Evolutionary conservation across 257 asterid species (phyloP), one percentile per base, ranked within the genome.

Genomic region (Solanum peruvianum): DNA sequence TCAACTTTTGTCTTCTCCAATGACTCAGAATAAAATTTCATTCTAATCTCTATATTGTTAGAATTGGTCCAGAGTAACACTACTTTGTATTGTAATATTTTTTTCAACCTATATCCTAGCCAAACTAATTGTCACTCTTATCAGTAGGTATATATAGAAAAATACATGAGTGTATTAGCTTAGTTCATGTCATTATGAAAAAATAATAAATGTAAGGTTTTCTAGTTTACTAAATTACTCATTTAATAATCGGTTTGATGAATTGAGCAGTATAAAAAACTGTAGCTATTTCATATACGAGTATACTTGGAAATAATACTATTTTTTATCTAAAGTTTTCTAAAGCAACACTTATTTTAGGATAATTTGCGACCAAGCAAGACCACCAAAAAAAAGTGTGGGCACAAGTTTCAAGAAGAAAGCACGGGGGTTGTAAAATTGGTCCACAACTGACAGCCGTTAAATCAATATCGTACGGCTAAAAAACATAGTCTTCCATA

Each of bases 381-480:
- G 16, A 45, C 52, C 16, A 45, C 16, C 52, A 0, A 18, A 52
- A 72, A 72, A 11, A 42, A 27, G 20, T 42, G 77, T 33, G 47
- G 66, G 39, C 62, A 77, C 62, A 44, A 77, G 62, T 77, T 77
- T 75, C 56, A 11, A 23, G 9, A n/a, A 25, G 18, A 13, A 77
- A 77, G 39, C 73, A 23, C 76, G 10, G 83, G 52, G 33, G 85
- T 62, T 35, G 71, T 62, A 87, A 80, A 83, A n/a, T 58, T 33
- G 86, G 87, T 85, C 86, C 87, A 67, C 81, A 62, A 41, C 88
- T 49, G 86, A 86, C 83, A 87, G 90, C 83, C 85, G 87, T 88
- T 77, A 72, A 86, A 83, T 76, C 75, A 41, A 77, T 83, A 87
- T 85, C 91, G 83, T 58, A 90, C 89, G 90, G 88, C 84, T 82